These are phyloP conservation scores for Entelexis paramagnoliae DNA, from an alignment of 1,139 yeast genomes.

Conservation along the genomic window DNA sequence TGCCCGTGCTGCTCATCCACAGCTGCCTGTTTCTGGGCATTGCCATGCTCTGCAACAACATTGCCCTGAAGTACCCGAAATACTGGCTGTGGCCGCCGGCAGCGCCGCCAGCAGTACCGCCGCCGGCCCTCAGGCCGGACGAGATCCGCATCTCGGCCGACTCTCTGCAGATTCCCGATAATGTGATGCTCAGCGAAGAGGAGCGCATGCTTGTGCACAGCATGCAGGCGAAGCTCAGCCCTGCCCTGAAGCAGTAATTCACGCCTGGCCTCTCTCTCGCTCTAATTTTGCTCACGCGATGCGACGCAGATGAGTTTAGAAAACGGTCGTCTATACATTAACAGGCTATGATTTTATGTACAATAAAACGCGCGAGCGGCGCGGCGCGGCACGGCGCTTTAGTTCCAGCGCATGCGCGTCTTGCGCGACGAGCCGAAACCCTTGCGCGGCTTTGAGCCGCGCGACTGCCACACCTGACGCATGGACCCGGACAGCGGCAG, in stretches of 20 bases:
- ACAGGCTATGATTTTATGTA: not conserved
- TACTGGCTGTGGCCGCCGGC: conserved; percentile 39
- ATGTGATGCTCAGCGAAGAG: not conserved
- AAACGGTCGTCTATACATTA: not conserved
- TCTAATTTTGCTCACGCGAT: not conserved
- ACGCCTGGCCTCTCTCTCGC: too few species aligned
- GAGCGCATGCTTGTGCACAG: not conserved
- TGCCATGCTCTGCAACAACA: conserved; percentile 48
- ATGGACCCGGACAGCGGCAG: conserved; percentile 15
- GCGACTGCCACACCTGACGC: conserved; percentile 19
- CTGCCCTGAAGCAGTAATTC: not conserved
- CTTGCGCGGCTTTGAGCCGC: not conserved
- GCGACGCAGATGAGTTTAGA: too few species aligned
- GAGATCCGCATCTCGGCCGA: not conserved
- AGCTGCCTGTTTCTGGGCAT: conserved; percentile 43
- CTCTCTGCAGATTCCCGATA: not conserved
- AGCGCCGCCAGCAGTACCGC: not conserved
- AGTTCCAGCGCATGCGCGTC: conserved; percentile 23
- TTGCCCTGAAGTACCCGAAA: conserved; percentile 46
- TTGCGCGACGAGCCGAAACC: conserved; percentile 21
- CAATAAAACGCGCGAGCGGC: not conserved
- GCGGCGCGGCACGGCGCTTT: too few species aligned
- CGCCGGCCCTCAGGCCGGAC: not conserved
- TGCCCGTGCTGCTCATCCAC: conserved; percentile 48
- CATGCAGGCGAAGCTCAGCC: conserved; percentile 1